Conservation (phyloP, 192 early-diverging fungal species). For the Dispira parvispora region DNA sequence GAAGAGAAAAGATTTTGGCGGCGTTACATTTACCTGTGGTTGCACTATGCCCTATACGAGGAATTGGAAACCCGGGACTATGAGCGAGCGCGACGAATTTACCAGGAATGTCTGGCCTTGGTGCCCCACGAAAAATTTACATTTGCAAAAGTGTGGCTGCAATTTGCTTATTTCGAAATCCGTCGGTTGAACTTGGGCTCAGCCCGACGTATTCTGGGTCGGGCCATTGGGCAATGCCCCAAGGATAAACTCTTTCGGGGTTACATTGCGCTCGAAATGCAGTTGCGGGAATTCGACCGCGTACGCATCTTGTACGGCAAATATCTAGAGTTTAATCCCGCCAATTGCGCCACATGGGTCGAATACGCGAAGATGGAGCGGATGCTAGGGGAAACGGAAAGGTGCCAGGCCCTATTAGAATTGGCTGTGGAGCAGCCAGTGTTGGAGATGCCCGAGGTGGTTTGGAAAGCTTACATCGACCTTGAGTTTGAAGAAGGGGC, state of each 20-base stretch:
- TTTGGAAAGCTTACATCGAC: constrained; percentile 98
- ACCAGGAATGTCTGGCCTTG: constrained; percentile 57
- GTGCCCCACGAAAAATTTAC: constrained; percentile 92
- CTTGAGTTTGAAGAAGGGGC: constrained; percentile 78
- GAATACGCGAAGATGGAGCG: constrained; percentile 88
- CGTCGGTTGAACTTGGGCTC: constrained; percentile 49
- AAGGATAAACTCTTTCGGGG: constrained; percentile 89
- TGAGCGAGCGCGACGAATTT: constrained; percentile 68
- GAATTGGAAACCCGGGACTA: constrained; percentile 68
- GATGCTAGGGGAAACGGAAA: constrained; percentile 69
- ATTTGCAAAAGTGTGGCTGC: constrained; percentile 94
- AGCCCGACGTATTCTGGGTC: constrained; percentile 69
- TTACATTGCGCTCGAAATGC: constrained; percentile 90
- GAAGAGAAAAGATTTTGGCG: constrained; percentile 89
- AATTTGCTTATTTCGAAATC: constrained; percentile 85
- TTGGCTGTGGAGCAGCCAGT: constrained; percentile 75
- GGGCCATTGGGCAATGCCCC: constrained; percentile 72
- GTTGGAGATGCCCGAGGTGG: constrained; percentile 94
- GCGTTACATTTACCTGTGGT: constrained; percentile 98
- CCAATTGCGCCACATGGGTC: constrained; percentile 88
- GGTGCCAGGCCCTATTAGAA: constrained; percentile 77
- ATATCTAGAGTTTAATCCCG: constrained; percentile 73
- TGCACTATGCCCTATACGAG: constrained; percentile 94
- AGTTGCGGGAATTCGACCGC: constrained; percentile 87
- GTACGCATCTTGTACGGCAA: constrained; percentile 80